These are phyloP conservation scores for Tuber microsphaerosporum DNA, from an alignment of 495 filamentous ascomycete genomes.

Conservation along the genomic window DNA sequence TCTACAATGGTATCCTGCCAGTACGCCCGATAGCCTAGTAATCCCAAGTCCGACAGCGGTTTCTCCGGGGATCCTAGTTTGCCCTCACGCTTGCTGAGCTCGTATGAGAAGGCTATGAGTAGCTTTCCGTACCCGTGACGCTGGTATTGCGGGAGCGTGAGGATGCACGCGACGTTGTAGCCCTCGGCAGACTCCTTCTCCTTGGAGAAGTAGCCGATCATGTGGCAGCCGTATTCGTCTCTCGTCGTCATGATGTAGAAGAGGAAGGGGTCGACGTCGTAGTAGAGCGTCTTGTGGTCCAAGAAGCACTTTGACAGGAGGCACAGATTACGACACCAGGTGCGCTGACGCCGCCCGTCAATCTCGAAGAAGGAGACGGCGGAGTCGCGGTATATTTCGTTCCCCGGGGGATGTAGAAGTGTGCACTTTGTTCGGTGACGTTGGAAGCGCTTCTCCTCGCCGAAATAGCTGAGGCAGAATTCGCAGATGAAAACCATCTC, in stretches of 20 bases:
- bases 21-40: constrained; percentile 88
- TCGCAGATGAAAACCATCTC: constrained; percentile 95
- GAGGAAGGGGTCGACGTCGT: constrained; percentile 95
- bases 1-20: constrained; percentile 93
- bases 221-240: constrained; percentile 77
- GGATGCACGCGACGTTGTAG: constrained; percentile 96
- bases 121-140: constrained; percentile 86
- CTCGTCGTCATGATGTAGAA: constrained; percentile 97
- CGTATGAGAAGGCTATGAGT: constrained; percentile 95
- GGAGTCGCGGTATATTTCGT: constrained; percentile 96
- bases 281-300: constrained; percentile 99
- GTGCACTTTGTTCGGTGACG: constrained; percentile 88
- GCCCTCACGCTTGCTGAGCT: constrained; percentile 87
- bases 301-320: constrained; percentile 92
- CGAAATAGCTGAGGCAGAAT: constrained; percentile 89
- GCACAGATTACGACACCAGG: constrained; percentile 95
- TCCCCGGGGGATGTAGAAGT: constrained; percentile 85
- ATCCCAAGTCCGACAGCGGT: constrained; percentile 83
- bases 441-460: constrained; percentile 65
- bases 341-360: constrained; percentile 86
- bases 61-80: constrained; percentile 96
- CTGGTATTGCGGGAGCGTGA: constrained; percentile 92
- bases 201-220: constrained; percentile 96
- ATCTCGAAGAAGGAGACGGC: constrained; percentile 96
- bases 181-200: constrained; percentile 94